These are phyloP conservation scores for Lichtheimia ornata DNA, from an alignment of 371 early-diverging fungal genomes.

Conservation along the genomic window DNA sequence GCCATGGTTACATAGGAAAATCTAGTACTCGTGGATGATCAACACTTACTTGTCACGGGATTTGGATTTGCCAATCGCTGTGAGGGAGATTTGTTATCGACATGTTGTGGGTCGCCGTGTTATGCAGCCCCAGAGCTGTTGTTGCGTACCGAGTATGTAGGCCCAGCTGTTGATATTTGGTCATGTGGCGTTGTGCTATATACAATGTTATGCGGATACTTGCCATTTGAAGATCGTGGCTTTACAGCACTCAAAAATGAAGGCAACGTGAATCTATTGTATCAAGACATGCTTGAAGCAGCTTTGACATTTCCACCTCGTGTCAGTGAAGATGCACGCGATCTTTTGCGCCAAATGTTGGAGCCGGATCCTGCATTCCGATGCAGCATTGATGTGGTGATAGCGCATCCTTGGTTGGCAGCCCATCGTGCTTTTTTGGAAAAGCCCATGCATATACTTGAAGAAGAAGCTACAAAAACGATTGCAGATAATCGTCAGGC, in stretches of 20 bases:
- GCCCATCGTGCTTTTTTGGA: background rate
- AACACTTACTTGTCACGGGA: slow-evolving; percentile 92
- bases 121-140: slow-evolving; percentile 97
- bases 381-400: slow-evolving; percentile 44
- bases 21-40: slow-evolving; percentile 75
- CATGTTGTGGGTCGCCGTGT: slow-evolving; percentile 93
- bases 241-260: too few relatives aligned
- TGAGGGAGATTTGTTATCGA: slow-evolving; percentile 71
- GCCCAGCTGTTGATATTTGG: slow-evolving; percentile 94
- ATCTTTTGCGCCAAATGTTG: slow-evolving; percentile 47
- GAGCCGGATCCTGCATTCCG: slow-evolving; percentile 54
- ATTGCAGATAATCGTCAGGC: too few relatives aligned
- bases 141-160: slow-evolving; percentile 88
- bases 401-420: slow-evolving; percentile 56
- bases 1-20: slow-evolving; percentile 65
- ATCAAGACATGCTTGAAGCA: slow-evolving; percentile 60
- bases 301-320: slow-evolving; percentile 54
- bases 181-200: slow-evolving; percentile 88
- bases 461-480: background rate
- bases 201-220: slow-evolving; percentile 70
- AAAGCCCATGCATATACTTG: background rate
- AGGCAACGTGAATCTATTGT: slow-evolving; percentile 53
- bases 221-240: slow-evolving; percentile 81
- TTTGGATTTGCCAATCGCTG: slow-evolving; percentile 97
- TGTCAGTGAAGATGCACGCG: slow-evolving; percentile 31